Evolutionary conservation across 805 yeast genomes (phyloP), one percentile per base, ranked within the genome.

Genomic region (Yarrowia divulgata): DNA sequence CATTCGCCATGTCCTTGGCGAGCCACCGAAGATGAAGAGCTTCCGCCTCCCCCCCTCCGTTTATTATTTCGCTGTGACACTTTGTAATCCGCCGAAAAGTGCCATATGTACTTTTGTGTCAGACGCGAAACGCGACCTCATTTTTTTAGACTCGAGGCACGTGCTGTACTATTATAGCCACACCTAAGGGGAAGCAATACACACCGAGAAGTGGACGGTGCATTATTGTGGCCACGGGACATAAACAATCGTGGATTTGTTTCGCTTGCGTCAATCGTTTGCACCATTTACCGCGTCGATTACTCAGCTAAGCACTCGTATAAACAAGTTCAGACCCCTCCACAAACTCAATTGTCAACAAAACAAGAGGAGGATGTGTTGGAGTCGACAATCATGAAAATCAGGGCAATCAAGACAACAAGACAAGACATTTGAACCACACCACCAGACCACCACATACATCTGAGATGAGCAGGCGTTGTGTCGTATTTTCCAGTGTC

Each of bases 81-180:
- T 13, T 8, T 23, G 8, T 35, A 12, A 35, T 35, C 32, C 50
- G 50, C 50, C 52, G 35, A 23, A 46, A 48, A 48, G 52, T 48
- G 52, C 23, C 42, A 52, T 54, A 39, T 54, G 60, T 54, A 42
- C 37, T 40, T 42, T 57, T 57, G 64, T 42, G 64, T 57, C 64
- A 57, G 64, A 57, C 64, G 64, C 64, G 64, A 42, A 57, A 57
- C 64, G 64, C 64, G 64, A 57, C 64, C 16, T 14, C n/a, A n/a
- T 12, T 9, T 6, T 9, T 52, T 39, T 54, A 40, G 64, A 40
- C 48, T 57, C 48, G 45, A 14, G 60, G 60, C 60, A 54, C 60
- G 60, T 54, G 60, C 60, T 54, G 60, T 54, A 54, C 60, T 54
- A 54, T 14, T 52, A 39, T 54, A 54, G 60, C 60, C 60, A 54